Evolutionary conservation across 2,329 filamentous ascomycete species (phyloP), one percentile per base, ranked within the genome.

Genomic region (Raffaelea deltoideospora): DNA sequence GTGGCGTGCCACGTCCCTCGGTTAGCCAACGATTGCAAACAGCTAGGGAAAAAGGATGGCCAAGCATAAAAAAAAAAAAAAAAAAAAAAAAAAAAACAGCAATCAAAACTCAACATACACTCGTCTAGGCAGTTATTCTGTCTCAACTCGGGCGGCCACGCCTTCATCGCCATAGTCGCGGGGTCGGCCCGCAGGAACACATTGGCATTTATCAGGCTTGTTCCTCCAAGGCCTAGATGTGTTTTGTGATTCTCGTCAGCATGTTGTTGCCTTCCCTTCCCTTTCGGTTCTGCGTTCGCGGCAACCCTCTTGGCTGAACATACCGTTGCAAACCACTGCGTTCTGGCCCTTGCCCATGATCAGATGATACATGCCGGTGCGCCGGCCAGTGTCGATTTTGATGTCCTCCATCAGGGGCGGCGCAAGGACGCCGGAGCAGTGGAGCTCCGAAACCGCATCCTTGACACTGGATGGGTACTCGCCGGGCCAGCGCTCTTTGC

Each of bases 161-260:
- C 54, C 3, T 63, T 57, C 53, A 72, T 59, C 2, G 53, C 49
- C 38, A 80, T 52, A 0, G 70, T 70, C 4, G 60, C 58, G 13
- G 65, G 50, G 38, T 78, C 72, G 3, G 72, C 67, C 44, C 70
- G 63, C 14, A 79, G 55, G 45, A 76, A 81, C 2, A 80, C 69
- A 47, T 79, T 79, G 10, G 75, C 73, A 43, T 80, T 80, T 29
- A 80, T 64, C 21, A 80, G 51, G 49, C 72, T 77, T 2, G 73
- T 76, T 10, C 75, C 76, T 10, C 76, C 76, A 22, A 80, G 67
- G 2, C 73, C 64, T 69, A 28, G 60, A 17, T n/a, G n/a, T n/a
- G n/a, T n/a, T n/a, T n/a, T n/a, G n/a, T n/a, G n/a, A n/a, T n/a
- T n/a, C n/a, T n/a, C n/a, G n/a, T n/a, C n/a, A n/a, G n/a, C n/a